Conservation (phyloP, 352 stramenopile species). For the Phytophthora sp. region DNA sequence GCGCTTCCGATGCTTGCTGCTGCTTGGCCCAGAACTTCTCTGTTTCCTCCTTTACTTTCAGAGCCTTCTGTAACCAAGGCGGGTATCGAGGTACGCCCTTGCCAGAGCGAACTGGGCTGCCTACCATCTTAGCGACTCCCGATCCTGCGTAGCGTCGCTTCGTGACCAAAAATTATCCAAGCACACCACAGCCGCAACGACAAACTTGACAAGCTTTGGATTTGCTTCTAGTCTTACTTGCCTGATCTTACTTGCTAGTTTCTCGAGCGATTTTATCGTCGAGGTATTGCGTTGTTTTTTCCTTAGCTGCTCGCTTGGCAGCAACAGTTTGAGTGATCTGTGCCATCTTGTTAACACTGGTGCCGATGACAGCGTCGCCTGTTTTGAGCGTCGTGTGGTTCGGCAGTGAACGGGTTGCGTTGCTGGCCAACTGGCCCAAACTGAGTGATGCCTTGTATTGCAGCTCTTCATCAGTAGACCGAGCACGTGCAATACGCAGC, state of each 20-base stretch:
- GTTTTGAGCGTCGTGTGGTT: conserved; percentile 58
- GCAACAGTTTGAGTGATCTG: conserved; percentile 75
- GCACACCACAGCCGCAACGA: too few species aligned
- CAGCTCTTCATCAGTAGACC: conserved; percentile 93
- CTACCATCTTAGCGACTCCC: conserved; percentile 7
- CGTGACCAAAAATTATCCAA: not conserved
- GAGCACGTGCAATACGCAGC: conserved; percentile 89
- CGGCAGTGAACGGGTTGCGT: conserved; percentile 82
- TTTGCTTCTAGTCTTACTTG: too few species aligned
- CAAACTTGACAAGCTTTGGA: too few species aligned
- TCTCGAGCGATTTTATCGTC: conserved; percentile 76
- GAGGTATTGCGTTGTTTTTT: conserved; percentile 82
- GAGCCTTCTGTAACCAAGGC: conserved; percentile 70
- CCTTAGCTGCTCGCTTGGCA: conserved; percentile 59
- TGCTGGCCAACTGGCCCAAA: conserved; percentile 93
- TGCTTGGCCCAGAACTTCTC: conserved; percentile 43
- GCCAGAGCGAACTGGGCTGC: not conserved
- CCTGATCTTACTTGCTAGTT: conserved; percentile 44
- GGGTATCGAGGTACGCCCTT: conserved; percentile 50
- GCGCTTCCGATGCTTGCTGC: conserved; percentile 10
- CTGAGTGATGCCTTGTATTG: conserved; percentile 96
- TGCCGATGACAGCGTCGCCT: conserved; percentile 60
- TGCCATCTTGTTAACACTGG: conserved; percentile 78
- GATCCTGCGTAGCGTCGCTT: conserved; percentile 8
- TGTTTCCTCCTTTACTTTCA: conserved; percentile 44